Evolutionary conservation across 2,329 filamentous ascomycete species (phyloP).

Genomic region (Cladophialophora bantiana): DNA sequence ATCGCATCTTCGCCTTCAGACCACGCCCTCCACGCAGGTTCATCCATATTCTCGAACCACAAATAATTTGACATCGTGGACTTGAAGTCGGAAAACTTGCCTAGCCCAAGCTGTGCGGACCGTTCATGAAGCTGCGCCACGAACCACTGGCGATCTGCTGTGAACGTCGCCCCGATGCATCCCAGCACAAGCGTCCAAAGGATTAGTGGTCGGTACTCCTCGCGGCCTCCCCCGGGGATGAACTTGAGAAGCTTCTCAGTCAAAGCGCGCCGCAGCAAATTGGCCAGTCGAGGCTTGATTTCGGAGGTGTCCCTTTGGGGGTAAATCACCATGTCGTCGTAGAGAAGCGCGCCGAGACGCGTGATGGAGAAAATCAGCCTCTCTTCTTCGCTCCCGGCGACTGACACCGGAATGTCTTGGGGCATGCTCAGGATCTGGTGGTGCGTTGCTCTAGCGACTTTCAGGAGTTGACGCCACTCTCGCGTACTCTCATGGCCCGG

Average conservation of each 20-base stretch:
- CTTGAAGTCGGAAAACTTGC: conserved; percentile 3
- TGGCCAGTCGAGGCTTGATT: conserved; percentile 10
- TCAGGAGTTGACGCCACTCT: conserved; percentile 5
- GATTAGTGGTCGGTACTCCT: neutral
- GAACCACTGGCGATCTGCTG: conserved; percentile 6
- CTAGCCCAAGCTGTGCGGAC: neutral
- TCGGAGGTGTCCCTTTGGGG: conserved; percentile 11
- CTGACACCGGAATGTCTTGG: neutral
- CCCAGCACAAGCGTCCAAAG: conserved; percentile 15
- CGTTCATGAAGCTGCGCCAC: conserved; percentile 13
- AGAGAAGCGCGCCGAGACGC: conserved; percentile 2
- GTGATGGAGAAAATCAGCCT: conserved; percentile 10
- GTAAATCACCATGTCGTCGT: conserved; percentile 17
- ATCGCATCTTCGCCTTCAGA: neutral
- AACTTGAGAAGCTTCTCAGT: neutral
- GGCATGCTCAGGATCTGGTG: conserved; percentile 12
- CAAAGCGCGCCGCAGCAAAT: neutral
- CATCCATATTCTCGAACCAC: conserved; percentile 5
- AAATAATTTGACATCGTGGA: neutral
- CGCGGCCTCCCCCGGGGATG: neutral
- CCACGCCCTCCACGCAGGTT: neutral
- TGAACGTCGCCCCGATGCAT: conserved; percentile 12
- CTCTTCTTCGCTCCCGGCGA: neutral
- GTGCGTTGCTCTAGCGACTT: conserved; percentile 5
- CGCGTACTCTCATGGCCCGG: neutral